Evolutionary conservation across 352 stramenopile species (phyloP).

Genomic region (Pythium aphanidermatum): DNA sequence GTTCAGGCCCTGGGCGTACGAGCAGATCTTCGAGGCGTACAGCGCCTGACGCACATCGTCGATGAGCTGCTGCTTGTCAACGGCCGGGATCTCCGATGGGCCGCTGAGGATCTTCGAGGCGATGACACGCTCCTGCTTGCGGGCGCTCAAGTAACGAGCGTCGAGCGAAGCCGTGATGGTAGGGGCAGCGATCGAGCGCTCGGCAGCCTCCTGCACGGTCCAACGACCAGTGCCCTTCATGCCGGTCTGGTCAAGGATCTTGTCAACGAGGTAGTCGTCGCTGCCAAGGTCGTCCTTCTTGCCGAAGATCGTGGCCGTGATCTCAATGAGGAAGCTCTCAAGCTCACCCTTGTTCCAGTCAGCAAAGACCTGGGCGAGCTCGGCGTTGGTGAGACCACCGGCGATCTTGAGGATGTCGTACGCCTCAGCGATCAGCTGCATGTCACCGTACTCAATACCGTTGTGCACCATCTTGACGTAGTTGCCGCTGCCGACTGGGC

Average conservation of each 20-base stretch:
- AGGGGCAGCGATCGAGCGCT: slow-evolving; percentile 93
- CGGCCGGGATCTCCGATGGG: slow-evolving; percentile 87
- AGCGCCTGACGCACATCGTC: slow-evolving; percentile 95
- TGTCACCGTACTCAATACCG: slow-evolving; percentile 99
- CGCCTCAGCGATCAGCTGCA: slow-evolving; percentile 98
- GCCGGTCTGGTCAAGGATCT: slow-evolving; percentile 98
- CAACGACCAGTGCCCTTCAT: slow-evolving; percentile 99
- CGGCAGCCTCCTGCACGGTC: slow-evolving; percentile 94
- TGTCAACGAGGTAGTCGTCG: slow-evolving; percentile 89
- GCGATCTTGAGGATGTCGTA: slow-evolving; percentile 97
- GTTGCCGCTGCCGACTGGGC: slow-evolving; percentile 95
- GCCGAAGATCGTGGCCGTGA: slow-evolving; percentile 95
- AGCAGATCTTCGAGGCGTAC: slow-evolving; percentile 98
- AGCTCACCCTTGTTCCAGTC: slow-evolving; percentile 98
- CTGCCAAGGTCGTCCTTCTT: slow-evolving; percentile 95
- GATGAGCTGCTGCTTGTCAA: slow-evolving; percentile 94
- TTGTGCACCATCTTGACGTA: slow-evolving; percentile 99
- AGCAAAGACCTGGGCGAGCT: slow-evolving; percentile 91
- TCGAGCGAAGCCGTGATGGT: slow-evolving; percentile 98
- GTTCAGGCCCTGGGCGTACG: slow-evolving; percentile 96
- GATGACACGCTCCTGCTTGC: slow-evolving; percentile 95
- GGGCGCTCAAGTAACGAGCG: slow-evolving; percentile 92
- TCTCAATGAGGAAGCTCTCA: slow-evolving; percentile 98
- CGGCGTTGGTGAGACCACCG: slow-evolving; percentile 86
- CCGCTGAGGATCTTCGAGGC: slow-evolving; percentile 93